phyloP scores from a whole-genome alignment of 2,329 filamentous ascomycete genomes.

The Meredithiella fracta region DNA sequence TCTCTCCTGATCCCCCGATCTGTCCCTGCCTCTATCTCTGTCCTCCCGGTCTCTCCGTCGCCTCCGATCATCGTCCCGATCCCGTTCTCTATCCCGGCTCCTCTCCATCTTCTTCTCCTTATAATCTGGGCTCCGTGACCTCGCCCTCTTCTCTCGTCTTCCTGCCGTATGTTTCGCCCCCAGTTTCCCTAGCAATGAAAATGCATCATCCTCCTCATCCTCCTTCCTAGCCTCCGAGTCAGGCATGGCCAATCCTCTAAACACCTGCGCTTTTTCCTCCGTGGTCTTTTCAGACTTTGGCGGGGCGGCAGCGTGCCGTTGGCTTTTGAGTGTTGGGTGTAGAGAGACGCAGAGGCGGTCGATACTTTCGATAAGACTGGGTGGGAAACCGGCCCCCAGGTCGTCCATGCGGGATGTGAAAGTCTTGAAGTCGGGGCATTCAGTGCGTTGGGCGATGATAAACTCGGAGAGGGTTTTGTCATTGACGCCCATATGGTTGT shows the following conservation, averaged over 20 bases:
- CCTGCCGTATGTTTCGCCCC: constrained; percentile 30
- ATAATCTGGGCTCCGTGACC: constrained; percentile 34
- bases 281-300: constrained; percentile 15
- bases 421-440: constrained; percentile 50
- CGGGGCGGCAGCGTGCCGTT: not conserved
- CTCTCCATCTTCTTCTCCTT: constrained; percentile 5
- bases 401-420: constrained; percentile 63
- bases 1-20: constrained; percentile 16
- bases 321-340: constrained; percentile 57
- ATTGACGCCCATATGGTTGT: constrained; percentile 80
- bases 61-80: constrained; percentile 29
- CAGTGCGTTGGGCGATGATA: constrained; percentile 74
- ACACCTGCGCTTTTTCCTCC: constrained; percentile 70
- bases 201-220: constrained; percentile 74
- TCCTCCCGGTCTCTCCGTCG: constrained; percentile 26
- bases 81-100: constrained; percentile 21
- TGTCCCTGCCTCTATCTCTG: constrained; percentile 18
- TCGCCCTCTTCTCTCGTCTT: constrained; percentile 29
- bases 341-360: constrained; percentile 77
- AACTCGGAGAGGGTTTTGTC: constrained; percentile 96
- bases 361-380: constrained; percentile 76
- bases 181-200: constrained; percentile 76
- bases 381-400: constrained; percentile 68
- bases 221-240: constrained; percentile 37
- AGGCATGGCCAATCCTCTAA: constrained; percentile 74